These are phyloP conservation scores for Populus simonii DNA, from an alignment of 345 rosid genomes.

Conservation along the genomic window DNA sequence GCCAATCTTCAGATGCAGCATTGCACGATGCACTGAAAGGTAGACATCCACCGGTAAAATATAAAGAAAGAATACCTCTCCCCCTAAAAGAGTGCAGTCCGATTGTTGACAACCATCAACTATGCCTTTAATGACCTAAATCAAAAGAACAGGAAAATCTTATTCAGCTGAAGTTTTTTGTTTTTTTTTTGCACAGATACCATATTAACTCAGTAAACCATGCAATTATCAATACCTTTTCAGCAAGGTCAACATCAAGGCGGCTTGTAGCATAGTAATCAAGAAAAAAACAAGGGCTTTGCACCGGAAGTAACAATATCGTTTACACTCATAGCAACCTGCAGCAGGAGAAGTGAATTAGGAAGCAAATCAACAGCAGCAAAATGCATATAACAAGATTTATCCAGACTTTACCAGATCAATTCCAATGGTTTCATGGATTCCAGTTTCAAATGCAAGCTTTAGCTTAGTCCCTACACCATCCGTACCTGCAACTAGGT, in stretches of 20 bases:
- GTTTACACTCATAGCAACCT: constrained; percentile 99
- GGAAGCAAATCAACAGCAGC: constrained; percentile 3
- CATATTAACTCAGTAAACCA: neutral
- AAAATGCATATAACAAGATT: neutral
- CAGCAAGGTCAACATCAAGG: constrained; percentile 96
- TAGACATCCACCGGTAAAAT: neutral
- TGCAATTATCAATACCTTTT: constrained; percentile 47
- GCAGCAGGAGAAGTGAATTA: constrained; percentile 7
- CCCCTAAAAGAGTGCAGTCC: constrained; percentile 81
- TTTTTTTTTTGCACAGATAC: too few species aligned
- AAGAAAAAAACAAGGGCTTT: constrained; percentile 84
- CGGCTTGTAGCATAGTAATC: constrained; percentile 93
- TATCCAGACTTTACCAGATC: constrained; percentile 55
- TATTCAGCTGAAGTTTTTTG: neutral
- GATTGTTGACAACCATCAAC: constrained; percentile 88
- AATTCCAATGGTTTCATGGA: constrained; percentile 88
- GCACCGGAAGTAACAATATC: constrained; percentile 97
- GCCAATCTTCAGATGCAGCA: neutral
- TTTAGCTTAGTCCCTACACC: constrained; percentile 99
- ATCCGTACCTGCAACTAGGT: constrained; percentile 93
- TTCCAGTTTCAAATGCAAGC: constrained; percentile 87
- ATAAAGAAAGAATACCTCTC: constrained; percentile 57
- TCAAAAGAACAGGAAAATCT: neutral
- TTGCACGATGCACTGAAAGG: neutral
- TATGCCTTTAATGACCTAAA: constrained; percentile 86